Base-by-base conservation (phyloP, 2,329 filamentous ascomycete species). In the Alternaria infectoria region DNA sequence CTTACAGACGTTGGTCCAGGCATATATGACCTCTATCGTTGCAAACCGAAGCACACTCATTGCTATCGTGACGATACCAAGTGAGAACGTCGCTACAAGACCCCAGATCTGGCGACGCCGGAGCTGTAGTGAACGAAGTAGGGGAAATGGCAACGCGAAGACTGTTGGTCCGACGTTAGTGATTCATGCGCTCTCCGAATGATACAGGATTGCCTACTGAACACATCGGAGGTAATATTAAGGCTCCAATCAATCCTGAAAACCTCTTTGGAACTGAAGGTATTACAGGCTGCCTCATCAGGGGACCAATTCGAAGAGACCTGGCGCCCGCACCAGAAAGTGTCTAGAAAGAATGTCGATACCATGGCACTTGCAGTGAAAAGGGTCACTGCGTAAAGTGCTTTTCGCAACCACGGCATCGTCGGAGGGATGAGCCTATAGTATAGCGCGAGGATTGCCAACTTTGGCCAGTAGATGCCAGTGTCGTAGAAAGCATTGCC, bases 1-100 rank as follows among this genome's bases (percentile, higher is more conserved):
- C 71, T 43, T 65, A 74, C 72, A 74, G 45, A 74, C 69, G 23
- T 73, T 71, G 6, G 69, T 68, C 64, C 71, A 72, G 5, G 70
- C 69, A 43, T 72, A 57, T 7, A 70, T 72, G 11, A 68, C 57
- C 43, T 72, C 66, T 13, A 74, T 67, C 5, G 71, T 72, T 13
- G 62, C 59, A 54, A 66, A 74, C 1, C 72, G 70, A 23, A 65
- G 54, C 6, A 74, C 57, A 50, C 69, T 74, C 44, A 74, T 70
- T 6, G 66, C 51, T 19, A 74, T 72, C 1, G 71, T 74, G 28
- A 73, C 62, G 5, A 59, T 55, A 3, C 70, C 72, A 3, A 74
- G 66, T 13, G 65, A 69, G 40, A 74, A 74, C 6, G 72, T 74
- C 5, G 64, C 60, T 15, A 70, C 45, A 10, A 74, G 67, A 17